Percentiles rank a stretch among this genome's conserved stretches.
These are phyloP conservation scores for Tagetes erecta DNA, from an alignment of 129 eudicot species.

Conservation along the genomic window DNA sequence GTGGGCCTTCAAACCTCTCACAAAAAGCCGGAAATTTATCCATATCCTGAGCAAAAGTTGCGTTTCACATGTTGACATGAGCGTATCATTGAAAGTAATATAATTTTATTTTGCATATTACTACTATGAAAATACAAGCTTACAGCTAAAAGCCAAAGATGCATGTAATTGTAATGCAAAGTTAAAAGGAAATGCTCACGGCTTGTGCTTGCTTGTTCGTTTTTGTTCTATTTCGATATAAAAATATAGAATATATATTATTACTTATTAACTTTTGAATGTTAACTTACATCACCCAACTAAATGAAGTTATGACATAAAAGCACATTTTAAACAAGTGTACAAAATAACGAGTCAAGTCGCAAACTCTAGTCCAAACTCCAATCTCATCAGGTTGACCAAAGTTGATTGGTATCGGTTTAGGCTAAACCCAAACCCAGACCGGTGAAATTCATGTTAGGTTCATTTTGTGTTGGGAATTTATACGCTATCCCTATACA, in stretches of 20 bases:
- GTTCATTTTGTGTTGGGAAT: neutral
- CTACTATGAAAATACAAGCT: neutral
- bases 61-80: neutral
- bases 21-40: neutral
- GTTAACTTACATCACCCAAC: neutral
- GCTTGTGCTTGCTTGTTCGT: too few relatives aligned
- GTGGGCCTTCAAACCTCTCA: neutral
- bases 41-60: neutral
- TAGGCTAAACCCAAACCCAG: neutral
- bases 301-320: neutral
- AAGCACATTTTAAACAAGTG: neutral
- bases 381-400: neutral
- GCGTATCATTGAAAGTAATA: too few relatives aligned
- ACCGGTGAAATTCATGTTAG: neutral
- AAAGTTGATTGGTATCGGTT: neutral
- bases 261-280: neutral
- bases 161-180: too few relatives aligned
- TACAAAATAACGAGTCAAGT: neutral
- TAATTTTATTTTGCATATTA: neutral
- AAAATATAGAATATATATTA: too few relatives aligned
- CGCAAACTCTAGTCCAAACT: neutral
- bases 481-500: neutral
- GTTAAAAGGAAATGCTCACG: too few relatives aligned
- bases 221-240: too few relatives aligned
- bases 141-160: neutral